These are phyloP conservation scores for Cucurbita maxima DNA, from an alignment of 306 rosid species.

Conservation along the genomic window DNA sequence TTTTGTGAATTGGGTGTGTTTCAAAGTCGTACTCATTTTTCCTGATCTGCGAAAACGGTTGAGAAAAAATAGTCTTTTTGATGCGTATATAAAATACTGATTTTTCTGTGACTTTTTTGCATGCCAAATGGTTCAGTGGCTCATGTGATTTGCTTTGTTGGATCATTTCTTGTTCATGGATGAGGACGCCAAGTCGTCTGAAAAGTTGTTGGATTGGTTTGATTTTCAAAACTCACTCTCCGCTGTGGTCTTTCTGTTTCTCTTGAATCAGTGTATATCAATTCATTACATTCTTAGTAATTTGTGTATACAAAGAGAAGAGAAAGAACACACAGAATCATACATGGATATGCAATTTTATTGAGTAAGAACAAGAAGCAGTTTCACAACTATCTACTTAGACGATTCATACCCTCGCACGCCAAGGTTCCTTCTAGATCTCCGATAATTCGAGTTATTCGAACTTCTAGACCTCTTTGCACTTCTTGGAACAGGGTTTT, in stretches of 20 bases:
- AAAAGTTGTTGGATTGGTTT: background rate
- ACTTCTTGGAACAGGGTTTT: conserved; percentile 66
- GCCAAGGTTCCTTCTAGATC: conserved; percentile 90
- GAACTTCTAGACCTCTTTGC: conserved; percentile 83
- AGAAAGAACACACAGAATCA: background rate
- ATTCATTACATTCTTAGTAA: background rate
- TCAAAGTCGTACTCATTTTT: background rate
- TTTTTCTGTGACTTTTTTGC: no score
- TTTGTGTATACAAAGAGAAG: background rate
- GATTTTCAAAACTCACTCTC: no score
- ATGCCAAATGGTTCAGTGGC: background rate
- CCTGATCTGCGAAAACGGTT: background rate
- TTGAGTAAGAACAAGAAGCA: background rate
- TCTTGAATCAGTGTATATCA: background rate
- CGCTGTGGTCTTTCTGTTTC: background rate
- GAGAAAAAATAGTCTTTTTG: background rate
- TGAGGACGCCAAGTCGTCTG: background rate
- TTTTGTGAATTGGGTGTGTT: background rate
- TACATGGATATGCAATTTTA: background rate
- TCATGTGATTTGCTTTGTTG: conserved; percentile 1
- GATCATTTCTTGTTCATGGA: background rate
- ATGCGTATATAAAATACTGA: background rate
- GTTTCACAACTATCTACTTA: conserved; percentile 29
- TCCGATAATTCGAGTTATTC: conserved; percentile 73
- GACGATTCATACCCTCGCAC: conserved; percentile 72